These are phyloP conservation scores for Pseudopyricularia javanii DNA, from an alignment of 2,329 filamentous ascomycete genomes.

Conservation along the genomic window DNA sequence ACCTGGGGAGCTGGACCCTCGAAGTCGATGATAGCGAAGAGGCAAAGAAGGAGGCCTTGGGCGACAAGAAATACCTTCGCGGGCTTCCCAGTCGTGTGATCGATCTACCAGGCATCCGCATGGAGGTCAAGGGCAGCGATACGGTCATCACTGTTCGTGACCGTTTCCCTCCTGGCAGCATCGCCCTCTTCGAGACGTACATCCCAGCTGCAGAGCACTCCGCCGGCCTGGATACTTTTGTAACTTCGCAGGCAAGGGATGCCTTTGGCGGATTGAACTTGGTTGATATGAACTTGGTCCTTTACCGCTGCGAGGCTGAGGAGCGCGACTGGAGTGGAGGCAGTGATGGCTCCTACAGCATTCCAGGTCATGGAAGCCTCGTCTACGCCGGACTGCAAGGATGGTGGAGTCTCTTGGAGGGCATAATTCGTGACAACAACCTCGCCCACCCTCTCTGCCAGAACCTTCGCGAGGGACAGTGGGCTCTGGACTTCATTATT, in stretches of 20 bases:
- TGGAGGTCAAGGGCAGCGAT: slow-evolving; percentile 61
- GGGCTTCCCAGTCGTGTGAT: slow-evolving; percentile 77
- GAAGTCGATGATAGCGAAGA: slow-evolving; percentile 73
- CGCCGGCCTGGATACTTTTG: slow-evolving; percentile 70
- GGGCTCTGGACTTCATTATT: slow-evolving; percentile 82
- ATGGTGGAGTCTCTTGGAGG: slow-evolving; percentile 87
- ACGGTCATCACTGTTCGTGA: slow-evolving; percentile 72
- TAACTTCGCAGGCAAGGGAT: slow-evolving; percentile 67
- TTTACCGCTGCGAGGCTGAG: slow-evolving; percentile 88
- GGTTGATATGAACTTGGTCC: slow-evolving; percentile 77
- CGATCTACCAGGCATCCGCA: slow-evolving; percentile 58
- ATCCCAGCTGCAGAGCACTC: slow-evolving; percentile 80
- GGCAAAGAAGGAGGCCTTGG: slow-evolving; percentile 48
- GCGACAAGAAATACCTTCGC: slow-evolving; percentile 59
- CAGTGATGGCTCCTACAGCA: slow-evolving; percentile 75
- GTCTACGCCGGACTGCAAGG: slow-evolving; percentile 97
- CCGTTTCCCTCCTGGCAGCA: slow-evolving; percentile 83
- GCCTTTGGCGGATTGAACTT: slow-evolving; percentile 67
- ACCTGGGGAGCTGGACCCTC: slow-evolving; percentile 83
- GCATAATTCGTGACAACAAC: slow-evolving; percentile 79
- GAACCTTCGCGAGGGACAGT: slow-evolving; percentile 81
- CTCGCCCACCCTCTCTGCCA: slow-evolving; percentile 88
- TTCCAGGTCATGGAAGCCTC: slow-evolving; percentile 72
- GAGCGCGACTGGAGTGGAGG: slow-evolving; percentile 68
- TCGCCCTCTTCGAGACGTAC: slow-evolving; percentile 92